Conservation (phyloP, 139 green algal genomes). For the Edaphochlamys debaryana region DNA sequence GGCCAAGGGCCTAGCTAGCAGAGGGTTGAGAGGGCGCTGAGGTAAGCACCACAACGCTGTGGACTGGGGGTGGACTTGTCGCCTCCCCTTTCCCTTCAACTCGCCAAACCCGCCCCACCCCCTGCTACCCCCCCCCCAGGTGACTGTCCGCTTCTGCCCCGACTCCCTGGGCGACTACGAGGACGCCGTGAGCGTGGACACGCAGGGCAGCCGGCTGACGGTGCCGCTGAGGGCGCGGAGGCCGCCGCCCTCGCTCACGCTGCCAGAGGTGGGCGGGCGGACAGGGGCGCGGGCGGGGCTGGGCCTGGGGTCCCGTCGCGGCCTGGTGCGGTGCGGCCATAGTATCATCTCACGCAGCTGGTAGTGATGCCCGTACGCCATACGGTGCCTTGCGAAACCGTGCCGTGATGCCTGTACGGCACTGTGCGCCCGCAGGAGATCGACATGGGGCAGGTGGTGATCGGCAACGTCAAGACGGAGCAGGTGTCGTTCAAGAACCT, state of each 20-base stretch:
- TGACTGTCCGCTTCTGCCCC: slow-evolving; percentile 74
- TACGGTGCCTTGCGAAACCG: too few relatives aligned
- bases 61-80: too few relatives aligned
- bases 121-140: too few relatives aligned
- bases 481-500: slow-evolving; percentile 57
- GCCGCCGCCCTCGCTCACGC: slow-evolving; percentile 63
- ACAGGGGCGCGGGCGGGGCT: background rate
- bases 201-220: slow-evolving; percentile 49
- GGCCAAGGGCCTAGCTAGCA: too few relatives aligned
- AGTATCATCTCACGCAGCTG: too few relatives aligned
- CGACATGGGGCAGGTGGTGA: slow-evolving; percentile 53
- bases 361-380: too few relatives aligned
- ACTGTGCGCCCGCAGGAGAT: slow-evolving; percentile 18
- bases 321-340: background rate
- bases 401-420: background rate
- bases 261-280: slow-evolving; percentile 49
- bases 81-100: too few relatives aligned
- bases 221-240: slow-evolving; percentile 62
- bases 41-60: too few relatives aligned
- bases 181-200: slow-evolving; percentile 69
- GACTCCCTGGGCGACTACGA: slow-evolving; percentile 77
- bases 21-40: too few relatives aligned
- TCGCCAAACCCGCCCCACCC: too few relatives aligned
- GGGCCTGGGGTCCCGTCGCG: background rate
- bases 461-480: slow-evolving; percentile 52